A percentile compares a stretch with the other conserved stretches of the same genome.
Conservation (phyloP, 2,329 filamentous ascomycete genomes). For the Macrophomina phaseolina region DNA sequence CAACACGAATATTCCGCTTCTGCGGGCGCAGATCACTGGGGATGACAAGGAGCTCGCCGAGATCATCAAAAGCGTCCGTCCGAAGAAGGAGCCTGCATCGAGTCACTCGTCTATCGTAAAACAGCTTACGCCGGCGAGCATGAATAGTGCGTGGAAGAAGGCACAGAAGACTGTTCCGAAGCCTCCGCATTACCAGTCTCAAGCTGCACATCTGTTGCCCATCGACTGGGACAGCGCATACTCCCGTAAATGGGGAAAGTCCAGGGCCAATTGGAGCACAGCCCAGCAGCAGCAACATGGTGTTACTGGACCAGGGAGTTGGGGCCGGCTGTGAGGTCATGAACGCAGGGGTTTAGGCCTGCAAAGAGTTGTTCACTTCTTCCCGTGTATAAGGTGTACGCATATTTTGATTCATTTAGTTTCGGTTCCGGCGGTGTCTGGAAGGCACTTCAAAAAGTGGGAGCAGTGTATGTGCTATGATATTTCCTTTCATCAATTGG, state of each 20-base stretch:
- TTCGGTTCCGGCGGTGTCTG: not conserved
- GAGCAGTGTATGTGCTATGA: not conserved
- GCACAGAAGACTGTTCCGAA: not conserved
- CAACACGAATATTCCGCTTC: constrained; percentile 61
- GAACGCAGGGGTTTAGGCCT: not conserved
- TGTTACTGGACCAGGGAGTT: not conserved
- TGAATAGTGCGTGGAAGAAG: not conserved
- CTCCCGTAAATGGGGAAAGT: not conserved
- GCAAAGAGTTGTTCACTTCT: not conserved
- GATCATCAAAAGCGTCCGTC: constrained; percentile 61
- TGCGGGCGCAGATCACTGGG: constrained; percentile 82
- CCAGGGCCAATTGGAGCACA: not conserved
- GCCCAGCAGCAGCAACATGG: not conserved
- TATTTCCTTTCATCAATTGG: not conserved
- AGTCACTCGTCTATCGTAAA: not conserved
- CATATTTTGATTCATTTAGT: not conserved
- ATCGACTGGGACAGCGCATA: not conserved
- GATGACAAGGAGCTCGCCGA: constrained; percentile 75
- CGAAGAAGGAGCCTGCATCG: not conserved
- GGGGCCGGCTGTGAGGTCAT: not conserved
- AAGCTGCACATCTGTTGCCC: not conserved
- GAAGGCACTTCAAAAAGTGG: not conserved
- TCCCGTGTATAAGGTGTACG: constrained; percentile 10
- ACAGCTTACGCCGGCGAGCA: not conserved
- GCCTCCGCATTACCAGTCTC: constrained; percentile 14